Evolutionary conservation across 345 rosid species (phyloP).

Genomic region (Eucalyptus albens): DNA sequence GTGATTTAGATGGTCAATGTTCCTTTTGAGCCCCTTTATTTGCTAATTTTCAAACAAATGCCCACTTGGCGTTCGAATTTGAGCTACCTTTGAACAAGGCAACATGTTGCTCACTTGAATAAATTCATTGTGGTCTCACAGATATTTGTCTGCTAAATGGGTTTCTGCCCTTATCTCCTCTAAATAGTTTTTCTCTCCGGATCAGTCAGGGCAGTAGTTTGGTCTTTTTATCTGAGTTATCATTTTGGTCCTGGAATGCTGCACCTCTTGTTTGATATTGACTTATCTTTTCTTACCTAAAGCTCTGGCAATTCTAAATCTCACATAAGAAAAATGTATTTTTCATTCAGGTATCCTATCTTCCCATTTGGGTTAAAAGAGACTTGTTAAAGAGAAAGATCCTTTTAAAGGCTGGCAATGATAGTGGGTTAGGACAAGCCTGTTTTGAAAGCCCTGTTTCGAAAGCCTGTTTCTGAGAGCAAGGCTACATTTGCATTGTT

Average conservation of each 20-base stretch:
- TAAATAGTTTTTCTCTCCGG: neutral
- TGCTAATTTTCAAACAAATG: neutral
- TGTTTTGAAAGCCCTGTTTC: neutral
- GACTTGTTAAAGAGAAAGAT: neutral
- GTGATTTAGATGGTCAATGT: neutral
- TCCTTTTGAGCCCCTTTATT: neutral
- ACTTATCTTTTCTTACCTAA: neutral
- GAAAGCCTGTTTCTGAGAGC: neutral
- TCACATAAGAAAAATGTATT: neutral
- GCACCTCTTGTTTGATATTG: neutral
- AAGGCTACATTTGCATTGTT: neutral
- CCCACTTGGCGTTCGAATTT: neutral
- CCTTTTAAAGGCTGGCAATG: neutral
- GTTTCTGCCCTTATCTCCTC: neutral
- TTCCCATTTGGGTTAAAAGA: neutral
- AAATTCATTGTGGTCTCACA: neutral
- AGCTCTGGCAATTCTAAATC: neutral
- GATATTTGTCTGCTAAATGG: neutral
- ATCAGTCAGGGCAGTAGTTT: neutral
- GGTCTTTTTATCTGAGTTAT: neutral
- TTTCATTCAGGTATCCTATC: neutral
- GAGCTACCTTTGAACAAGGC: neutral
- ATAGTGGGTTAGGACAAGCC: neutral
- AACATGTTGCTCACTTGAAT: neutral
- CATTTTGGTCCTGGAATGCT: neutral